Evolutionary conservation across 768 basidiomycete species (phyloP), one percentile per base, ranked within the genome.

Genomic region (Mycena alexandri): DNA sequence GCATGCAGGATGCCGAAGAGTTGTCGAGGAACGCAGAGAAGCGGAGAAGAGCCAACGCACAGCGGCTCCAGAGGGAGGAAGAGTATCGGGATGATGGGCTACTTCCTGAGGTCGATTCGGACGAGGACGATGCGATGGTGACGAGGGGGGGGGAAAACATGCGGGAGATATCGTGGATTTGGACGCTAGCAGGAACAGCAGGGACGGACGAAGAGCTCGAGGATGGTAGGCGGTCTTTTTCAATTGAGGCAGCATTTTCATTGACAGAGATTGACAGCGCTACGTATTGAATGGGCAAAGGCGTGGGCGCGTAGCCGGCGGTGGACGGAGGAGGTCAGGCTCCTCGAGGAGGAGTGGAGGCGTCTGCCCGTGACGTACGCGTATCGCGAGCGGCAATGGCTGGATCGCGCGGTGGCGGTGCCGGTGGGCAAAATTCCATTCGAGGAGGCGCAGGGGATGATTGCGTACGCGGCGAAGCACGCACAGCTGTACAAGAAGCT

Each of bases 201-300:
- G 38, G 56, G 1, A 52, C 56, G 2, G 56, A 65, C n/a, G 63
- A 13, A 1, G 56, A 51, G 4, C 50, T 65, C 9, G 42, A 58
- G n/a, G 50, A 65, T 8, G 56, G 63, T 61, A 55, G 3, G 53
- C n/a, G 6, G 9, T 14, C 21, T 46, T 11, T 46, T 13, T n/a
- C 17, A 11, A 42, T 38, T 8, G 10, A n/a, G n/a, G 24, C 10
- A n/a, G 7, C 14, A 21, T 36, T n/a, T 21, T 53, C 9, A 53
- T 11, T n/a, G n/a, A n/a, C n/a, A n/a, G n/a, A 21, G 4, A 52
- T 44, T 6, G n/a, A 10, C 14, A 72, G 71, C 59, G 0, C 17
- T 70, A 13, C 60, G 29, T 21, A 66, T 72, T 8, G 69, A 72
- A 21, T 70, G 63, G 61, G 56, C 55, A 1, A 66, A 70, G 55